A percentile compares a stretch with the other conserved stretches of the same genome.
Conservation (phyloP, 768 basidiomycete genomes). For the Glaciozyma antarctica region DNA sequence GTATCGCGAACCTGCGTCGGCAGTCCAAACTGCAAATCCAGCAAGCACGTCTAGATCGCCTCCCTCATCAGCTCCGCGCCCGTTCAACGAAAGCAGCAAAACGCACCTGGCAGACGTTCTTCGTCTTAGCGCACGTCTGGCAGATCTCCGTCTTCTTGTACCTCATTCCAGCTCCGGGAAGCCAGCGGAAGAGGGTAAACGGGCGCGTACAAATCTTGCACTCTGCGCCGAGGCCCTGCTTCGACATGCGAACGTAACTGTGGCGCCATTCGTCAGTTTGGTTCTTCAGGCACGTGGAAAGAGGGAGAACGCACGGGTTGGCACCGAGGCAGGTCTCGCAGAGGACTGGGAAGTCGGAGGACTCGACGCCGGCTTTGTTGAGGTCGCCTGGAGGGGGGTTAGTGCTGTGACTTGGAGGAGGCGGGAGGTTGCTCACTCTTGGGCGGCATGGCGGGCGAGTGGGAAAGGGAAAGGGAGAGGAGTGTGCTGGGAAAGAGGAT, state of each 20-base stretch:
- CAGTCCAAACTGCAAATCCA: slow-evolving; percentile 90
- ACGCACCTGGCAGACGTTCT: slow-evolving; percentile 59
- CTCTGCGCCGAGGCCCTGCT: slow-evolving; percentile 89
- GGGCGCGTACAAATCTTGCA: slow-evolving; percentile 88
- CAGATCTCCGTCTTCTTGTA: slow-evolving; percentile 97
- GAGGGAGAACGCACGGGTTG: slow-evolving; percentile 10
- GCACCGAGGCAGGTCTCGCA: slow-evolving; percentile 73
- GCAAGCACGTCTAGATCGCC: slow-evolving; percentile 57
- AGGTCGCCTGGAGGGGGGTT: slow-evolving; percentile 47
- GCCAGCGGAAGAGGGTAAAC: slow-evolving; percentile 97
- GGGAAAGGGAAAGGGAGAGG: not conserved
- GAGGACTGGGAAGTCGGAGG: slow-evolving; percentile 62
- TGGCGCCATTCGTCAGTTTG: not conserved
- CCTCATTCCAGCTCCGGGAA: slow-evolving; percentile 72
- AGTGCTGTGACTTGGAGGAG: not conserved
- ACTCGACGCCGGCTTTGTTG: slow-evolving; percentile 90
- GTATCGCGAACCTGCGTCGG: slow-evolving; percentile 97
- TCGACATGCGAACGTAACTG: slow-evolving; percentile 92
- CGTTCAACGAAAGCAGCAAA: not conserved
- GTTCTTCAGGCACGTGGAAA: not conserved
- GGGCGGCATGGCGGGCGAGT: slow-evolving; percentile 16
- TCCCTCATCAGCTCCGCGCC: not conserved
- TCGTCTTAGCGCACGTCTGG: slow-evolving; percentile 82
- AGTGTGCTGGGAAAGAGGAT: not conserved
- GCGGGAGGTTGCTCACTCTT: slow-evolving; percentile 4